Percentiles rank a stretch among this genome's conserved stretches.
Conservation (phyloP, 257 asterid species). For the Lycium ferocissimum region DNA sequence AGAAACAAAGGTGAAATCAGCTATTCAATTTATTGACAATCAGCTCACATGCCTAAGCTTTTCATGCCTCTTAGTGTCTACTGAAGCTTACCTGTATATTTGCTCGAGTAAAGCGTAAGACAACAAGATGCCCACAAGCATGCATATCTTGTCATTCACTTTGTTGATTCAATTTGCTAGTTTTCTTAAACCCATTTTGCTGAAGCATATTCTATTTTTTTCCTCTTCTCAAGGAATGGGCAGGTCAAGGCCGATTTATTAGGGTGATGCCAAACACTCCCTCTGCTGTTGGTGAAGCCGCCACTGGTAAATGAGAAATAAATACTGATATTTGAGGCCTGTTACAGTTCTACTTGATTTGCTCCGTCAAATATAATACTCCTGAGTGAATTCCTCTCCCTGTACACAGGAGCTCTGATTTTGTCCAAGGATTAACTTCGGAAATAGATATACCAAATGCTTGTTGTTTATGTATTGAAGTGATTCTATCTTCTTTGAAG, state of each 20-base stretch:
- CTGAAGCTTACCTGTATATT: neutral
- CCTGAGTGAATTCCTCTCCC: neutral
- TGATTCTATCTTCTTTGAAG: neutral
- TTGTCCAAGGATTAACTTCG: neutral
- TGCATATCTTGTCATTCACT: conserved; percentile 16
- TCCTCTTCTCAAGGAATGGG: conserved; percentile 68
- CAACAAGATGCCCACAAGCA: neutral
- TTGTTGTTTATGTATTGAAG: conserved; percentile 22
- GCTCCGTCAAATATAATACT: neutral
- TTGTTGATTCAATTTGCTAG: neutral
- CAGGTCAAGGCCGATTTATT: conserved; percentile 77
- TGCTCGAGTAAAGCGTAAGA: neutral
- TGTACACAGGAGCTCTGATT: neutral
- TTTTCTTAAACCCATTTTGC: neutral
- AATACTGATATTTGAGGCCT: conserved; percentile 15
- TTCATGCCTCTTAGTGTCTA: conserved; percentile 12
- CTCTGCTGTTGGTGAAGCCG: conserved; percentile 89
- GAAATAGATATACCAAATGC: neutral
- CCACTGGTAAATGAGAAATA: conserved; percentile 64
- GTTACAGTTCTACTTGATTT: conserved; percentile 22
- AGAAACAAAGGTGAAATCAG: neutral
- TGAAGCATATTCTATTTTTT: conserved; percentile 33
- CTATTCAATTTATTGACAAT: neutral
- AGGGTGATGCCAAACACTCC: conserved; percentile 98
- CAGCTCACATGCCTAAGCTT: neutral